Conservation (phyloP, 345 rosid species). For the Syzygium oleosum region DNA sequence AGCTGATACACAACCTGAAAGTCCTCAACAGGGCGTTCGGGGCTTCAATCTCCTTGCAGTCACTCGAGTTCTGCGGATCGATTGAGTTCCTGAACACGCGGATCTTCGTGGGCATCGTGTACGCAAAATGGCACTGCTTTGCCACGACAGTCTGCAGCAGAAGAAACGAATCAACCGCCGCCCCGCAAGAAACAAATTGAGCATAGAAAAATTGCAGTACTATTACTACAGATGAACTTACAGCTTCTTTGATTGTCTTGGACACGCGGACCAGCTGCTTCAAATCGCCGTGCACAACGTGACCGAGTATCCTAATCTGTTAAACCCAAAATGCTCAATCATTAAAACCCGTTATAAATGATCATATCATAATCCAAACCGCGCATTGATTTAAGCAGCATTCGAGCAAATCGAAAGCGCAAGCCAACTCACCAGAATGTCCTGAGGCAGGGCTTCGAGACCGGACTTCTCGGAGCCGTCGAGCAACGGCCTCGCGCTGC, state of each 20-base stretch:
- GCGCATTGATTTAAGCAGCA: neutral
- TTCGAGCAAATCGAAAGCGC: neutral
- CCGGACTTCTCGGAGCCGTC: constrained; percentile 19
- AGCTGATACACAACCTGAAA: constrained; percentile 15
- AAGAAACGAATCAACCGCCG: neutral
- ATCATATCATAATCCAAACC: neutral
- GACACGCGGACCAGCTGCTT: constrained; percentile 55
- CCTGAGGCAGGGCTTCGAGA: constrained; percentile 71
- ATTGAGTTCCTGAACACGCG: constrained; percentile 30
- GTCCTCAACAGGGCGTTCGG: constrained; percentile 55
- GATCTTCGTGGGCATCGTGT: constrained; percentile 55
- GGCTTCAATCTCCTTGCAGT: constrained; percentile 34
- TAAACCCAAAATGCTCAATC: neutral
- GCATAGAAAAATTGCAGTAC: neutral
- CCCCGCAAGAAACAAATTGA: neutral
- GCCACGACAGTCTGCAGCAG: constrained; percentile 50
- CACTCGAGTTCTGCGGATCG: constrained; percentile 15
- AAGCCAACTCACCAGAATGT: constrained; percentile 41
- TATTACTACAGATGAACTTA: constrained; percentile 15
- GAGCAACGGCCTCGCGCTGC: constrained; percentile 14
- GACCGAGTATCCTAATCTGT: constrained; percentile 59
- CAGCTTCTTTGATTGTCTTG: constrained; percentile 62
- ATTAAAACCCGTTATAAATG: neutral
- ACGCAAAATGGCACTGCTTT: constrained; percentile 50
- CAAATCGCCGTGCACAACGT: constrained; percentile 68